These are phyloP conservation scores for Plasmodium fragile DNA, from an alignment of 169 alveolate genomes.

Conservation along the genomic window DNA sequence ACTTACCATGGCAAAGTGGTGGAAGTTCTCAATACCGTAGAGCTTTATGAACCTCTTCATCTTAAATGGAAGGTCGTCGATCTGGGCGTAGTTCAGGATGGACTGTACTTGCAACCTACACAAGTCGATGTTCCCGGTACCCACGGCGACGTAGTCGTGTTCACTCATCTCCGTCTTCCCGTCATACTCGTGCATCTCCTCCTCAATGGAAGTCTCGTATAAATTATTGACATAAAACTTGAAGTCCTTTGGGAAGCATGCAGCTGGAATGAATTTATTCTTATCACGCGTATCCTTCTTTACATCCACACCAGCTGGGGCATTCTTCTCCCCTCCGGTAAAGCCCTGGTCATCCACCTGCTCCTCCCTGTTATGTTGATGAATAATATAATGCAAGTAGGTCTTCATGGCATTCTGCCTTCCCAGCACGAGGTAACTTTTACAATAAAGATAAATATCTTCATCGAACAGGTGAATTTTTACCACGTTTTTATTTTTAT, in stretches of 20 bases:
- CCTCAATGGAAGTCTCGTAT: conserved; percentile 72
- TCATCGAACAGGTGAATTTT: conserved; percentile 38
- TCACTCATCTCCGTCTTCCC: not conserved
- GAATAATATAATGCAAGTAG: conserved; percentile 63
- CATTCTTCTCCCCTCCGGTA: not conserved
- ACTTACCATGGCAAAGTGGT: conserved; percentile 72
- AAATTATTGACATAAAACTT: conserved; percentile 52
- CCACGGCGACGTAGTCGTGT: conserved; percentile 56
- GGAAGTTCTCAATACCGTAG: conserved; percentile 74
- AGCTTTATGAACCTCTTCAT: conserved; percentile 60
- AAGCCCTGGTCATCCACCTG: not conserved
- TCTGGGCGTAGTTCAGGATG: conserved; percentile 28
- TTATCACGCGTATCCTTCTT: not conserved
- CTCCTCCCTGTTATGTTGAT: conserved; percentile 19
- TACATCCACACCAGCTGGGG: not conserved
- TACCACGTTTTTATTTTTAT: conserved; percentile 68
- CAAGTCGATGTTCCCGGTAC: conserved; percentile 42
- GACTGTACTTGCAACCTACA: conserved; percentile 59
- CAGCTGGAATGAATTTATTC: conserved; percentile 20
- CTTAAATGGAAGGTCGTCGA: conserved; percentile 58
- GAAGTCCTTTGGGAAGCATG: conserved; percentile 70
- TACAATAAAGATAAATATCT: conserved; percentile 66
- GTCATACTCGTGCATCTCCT: conserved; percentile 55
- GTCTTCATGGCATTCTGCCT: conserved; percentile 75
- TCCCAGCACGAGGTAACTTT: conserved; percentile 74